Evolutionary conservation across 2,329 filamentous ascomycete species (phyloP), one percentile per base, ranked within the genome.

Genomic region (Lithohypha guttulata): DNA sequence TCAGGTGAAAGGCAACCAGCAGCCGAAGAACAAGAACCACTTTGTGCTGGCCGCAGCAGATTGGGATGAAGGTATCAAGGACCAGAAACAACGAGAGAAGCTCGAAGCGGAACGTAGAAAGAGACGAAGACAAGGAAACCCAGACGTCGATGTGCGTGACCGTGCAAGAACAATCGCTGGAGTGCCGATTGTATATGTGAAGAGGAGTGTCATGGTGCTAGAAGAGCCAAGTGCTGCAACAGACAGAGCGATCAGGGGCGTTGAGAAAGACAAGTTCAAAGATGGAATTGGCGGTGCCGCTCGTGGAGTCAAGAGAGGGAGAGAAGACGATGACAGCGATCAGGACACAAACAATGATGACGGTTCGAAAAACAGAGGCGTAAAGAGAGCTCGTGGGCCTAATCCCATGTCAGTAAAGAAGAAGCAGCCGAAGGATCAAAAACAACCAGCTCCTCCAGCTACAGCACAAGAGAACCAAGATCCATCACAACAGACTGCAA

Each of bases 161-260:
- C 53, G 51, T 8, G 63, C 63, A 31, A 56, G 66, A 28, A 49
- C 58, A 13, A 62, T 69, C 8, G 63, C 63, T 10, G 66, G 66
- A 34, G 65, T 68, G 21, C 66, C 66, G 11, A 63, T 69, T 19
- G 60, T 69, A 29, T 69, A 68, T 50, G 66, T 69, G 21, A 68
- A 68, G 53, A 57, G 66, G 32, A 68, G 64, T 11, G 65, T 69
- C 6, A 68, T 69, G 65, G 59, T 69, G 10, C 49, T 69, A 40
- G 65, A 69, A 50, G 65, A 66, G 10, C 55, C 68, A 57, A 66
- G 64, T 39, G 56, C 52, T 14, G 54, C 56, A 2, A 67, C 63
- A 10, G 61, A 64, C 46, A 53, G 54, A 15, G 53, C 65, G 9
- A 55, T 62, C 25, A 59, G 65, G 32, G 60, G 59, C 1, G 53